Conservation (phyloP, 495 filamentous ascomycete genomes). For the Hypoxylon cercidicola region DNA sequence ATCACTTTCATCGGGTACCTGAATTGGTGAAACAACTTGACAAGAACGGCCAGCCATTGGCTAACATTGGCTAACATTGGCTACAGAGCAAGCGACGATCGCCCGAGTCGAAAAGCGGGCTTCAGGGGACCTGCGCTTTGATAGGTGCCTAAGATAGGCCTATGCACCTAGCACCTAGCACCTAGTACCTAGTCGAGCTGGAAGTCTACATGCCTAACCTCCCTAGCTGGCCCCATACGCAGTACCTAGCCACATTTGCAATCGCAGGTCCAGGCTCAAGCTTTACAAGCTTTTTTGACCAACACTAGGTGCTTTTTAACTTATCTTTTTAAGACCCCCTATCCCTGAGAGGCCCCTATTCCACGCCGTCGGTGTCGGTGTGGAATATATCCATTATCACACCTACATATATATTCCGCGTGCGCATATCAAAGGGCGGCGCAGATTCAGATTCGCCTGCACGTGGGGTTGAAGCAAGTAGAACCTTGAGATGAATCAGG, state of each 20-base stretch:
- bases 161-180: too few relatives aligned
- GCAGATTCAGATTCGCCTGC: too few relatives aligned
- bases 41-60: constrained; percentile 27
- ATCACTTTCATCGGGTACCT: constrained; percentile 40
- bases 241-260: constrained; percentile 3
- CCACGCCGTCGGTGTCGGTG: not conserved
- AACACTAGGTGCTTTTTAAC: too few relatives aligned
- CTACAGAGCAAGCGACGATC: constrained; percentile 19
- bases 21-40: constrained; percentile 39
- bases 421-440: too few relatives aligned
- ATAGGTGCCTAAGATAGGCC: too few relatives aligned
- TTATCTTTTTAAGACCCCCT: constrained; percentile 8
- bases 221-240: constrained; percentile 24
- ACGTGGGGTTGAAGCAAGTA: too few relatives aligned
- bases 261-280: constrained; percentile 12
- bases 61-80: too few relatives aligned
- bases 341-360: constrained; percentile 18
- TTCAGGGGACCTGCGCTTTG: constrained; percentile 27
- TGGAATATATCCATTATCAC: constrained; percentile 1
- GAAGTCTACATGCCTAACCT: not conserved
- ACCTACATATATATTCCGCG: not conserved
- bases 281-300: constrained; percentile 2
- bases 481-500: too few relatives aligned
- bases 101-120: constrained; percentile 32
- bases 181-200: constrained; percentile 1